Base-by-base conservation (phyloP, 2,329 filamentous ascomycete genomes). In the Aspergillus sergii region DNA sequence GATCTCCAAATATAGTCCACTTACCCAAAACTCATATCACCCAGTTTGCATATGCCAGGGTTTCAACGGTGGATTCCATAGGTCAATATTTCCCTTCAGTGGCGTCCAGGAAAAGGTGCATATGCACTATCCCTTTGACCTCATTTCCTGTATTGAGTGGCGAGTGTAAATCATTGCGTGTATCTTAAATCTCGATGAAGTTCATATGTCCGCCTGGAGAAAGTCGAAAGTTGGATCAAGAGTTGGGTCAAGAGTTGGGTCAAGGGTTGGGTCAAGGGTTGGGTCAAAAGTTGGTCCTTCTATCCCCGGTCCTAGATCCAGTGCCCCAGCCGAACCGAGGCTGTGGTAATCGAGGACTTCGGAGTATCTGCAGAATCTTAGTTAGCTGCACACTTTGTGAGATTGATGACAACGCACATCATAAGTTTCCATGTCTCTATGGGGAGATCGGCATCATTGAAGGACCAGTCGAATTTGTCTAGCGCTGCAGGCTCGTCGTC, bases 401-500 rank as follows among this genome's bases (percentile, higher is more conserved):
- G 30, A 19, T 34, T 34, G 36, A 19, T 5, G 14, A 1, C 26
- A 50, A 77, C 91, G 76, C 85, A 97, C 95, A 99, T 99, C 95
- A 98, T 99, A 77, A 98, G 97, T 84, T 98, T 99, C 95, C 95
- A 99, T n/a, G 94, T 97, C 76, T 99, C 95, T 53, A 97, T 93
- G 1, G 95, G 94, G 59, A 98, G 83, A 75, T 98, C 95, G 50
- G 94, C 94, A 72, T 98, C 94, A 79, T 98, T 98, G 83, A 99
- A 99, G 60, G 94, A 97, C 95, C 95, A 99, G 78, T 99, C 95
- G 74, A 99, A 99, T 82, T 96, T 97, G 83, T 97, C 93, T 65
- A 96, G 92, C 26, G 95, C 92, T 9, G 93, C 89, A 1, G 95
- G 95, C 84, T 99, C 95, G 74, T 99, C 95, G 41, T 91, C 94